Evolutionary conservation across 2,329 filamentous ascomycete species (phyloP).

Genomic region (Trichoderma citrinoviride): DNA sequence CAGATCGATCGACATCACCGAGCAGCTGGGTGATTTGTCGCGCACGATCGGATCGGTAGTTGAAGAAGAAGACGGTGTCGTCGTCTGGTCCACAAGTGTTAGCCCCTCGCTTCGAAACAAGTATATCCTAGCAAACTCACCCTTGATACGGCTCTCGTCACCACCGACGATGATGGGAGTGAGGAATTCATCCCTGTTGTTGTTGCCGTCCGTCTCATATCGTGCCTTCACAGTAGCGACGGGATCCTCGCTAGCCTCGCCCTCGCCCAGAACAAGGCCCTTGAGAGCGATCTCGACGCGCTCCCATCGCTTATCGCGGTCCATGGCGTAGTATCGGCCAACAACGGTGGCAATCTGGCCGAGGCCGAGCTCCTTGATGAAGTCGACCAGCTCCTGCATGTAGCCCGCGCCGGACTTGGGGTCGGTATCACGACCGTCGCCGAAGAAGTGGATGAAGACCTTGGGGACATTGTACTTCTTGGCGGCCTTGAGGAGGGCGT

Average conservation of each 20-base stretch:
- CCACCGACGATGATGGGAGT: constrained; percentile 96
- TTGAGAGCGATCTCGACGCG: constrained; percentile 86
- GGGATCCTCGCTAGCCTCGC: constrained; percentile 80
- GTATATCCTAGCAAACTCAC: constrained; percentile 42
- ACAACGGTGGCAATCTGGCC: constrained; percentile 91
- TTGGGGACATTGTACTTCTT: constrained; percentile 84
- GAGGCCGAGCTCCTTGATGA: constrained; percentile 76
- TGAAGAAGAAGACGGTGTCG: constrained; percentile 99
- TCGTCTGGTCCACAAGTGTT: constrained; percentile 55
- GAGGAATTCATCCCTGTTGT: constrained; percentile 94
- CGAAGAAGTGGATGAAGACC: constrained; percentile 99
- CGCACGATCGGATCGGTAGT: constrained; percentile 97
- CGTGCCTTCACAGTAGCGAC: constrained; percentile 82
- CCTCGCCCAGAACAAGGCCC: constrained; percentile 80
- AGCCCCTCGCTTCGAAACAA: background rate
- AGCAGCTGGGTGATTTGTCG: constrained; percentile 94
- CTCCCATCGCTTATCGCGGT: constrained; percentile 99
- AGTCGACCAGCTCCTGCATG: constrained; percentile 80
- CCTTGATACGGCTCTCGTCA: constrained; percentile 79
- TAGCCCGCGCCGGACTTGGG: constrained; percentile 89
- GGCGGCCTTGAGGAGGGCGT: constrained; percentile 81
- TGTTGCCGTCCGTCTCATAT: constrained; percentile 66
- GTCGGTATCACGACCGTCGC: constrained; percentile 95
- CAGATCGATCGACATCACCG: constrained; percentile 87
- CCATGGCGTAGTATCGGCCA: constrained; percentile 97